Evolutionary conservation across 1,139 yeast genomes (phyloP).

Genomic region (Candida sanyaensis): DNA sequence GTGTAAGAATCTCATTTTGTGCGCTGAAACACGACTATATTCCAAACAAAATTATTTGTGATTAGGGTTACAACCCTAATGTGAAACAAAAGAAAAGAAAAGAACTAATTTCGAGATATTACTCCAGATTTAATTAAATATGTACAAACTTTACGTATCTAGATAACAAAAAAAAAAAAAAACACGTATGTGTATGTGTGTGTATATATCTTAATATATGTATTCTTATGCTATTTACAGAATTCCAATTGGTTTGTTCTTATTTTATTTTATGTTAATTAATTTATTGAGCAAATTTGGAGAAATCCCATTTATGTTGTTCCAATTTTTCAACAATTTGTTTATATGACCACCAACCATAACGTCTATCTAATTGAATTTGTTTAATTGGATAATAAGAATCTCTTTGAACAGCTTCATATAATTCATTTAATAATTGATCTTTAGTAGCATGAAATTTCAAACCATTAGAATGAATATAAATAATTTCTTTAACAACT

Average conservation of each 20-base stretch:
- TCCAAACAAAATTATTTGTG: neutral
- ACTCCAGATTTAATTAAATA: no score
- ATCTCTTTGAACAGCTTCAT: constrained; percentile 51
- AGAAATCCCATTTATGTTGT: constrained; percentile 34
- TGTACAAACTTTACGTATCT: no score
- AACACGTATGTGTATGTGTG: neutral
- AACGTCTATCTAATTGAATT: constrained; percentile 19
- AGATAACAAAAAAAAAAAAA: neutral
- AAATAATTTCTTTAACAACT: constrained; percentile 47
- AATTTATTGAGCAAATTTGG: constrained; percentile 21
- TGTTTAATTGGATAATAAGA: constrained; percentile 41
- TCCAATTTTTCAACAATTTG: constrained; percentile 46
- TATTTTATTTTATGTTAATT: no score
- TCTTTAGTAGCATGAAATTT: constrained; percentile 64
- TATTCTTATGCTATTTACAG: constrained; percentile 9
- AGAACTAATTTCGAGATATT: no score
- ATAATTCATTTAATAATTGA: constrained; percentile 56
- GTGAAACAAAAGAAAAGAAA: no score
- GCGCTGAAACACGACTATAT: neutral
- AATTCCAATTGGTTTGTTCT: neutral
- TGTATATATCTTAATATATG: neutral
- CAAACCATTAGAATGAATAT: constrained; percentile 49
- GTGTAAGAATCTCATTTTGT: neutral
- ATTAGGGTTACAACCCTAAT: constrained; percentile 7
- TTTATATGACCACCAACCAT: constrained; percentile 39